phyloP scores from a whole-genome alignment of 306 rosid genomes.

The Arachis hypogaea region DNA sequence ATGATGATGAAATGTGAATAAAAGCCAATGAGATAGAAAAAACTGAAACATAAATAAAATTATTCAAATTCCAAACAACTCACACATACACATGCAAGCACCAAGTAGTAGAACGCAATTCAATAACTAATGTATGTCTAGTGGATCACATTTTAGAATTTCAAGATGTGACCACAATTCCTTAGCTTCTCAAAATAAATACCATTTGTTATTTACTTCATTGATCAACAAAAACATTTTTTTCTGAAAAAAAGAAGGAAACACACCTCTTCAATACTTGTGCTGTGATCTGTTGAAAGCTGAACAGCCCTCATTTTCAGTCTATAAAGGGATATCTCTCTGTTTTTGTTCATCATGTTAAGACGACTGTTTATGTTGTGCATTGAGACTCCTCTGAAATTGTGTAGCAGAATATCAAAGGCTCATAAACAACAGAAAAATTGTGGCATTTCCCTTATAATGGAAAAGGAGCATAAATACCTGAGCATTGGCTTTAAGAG shows the following conservation, averaged over 20 bases:
- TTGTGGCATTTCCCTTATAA: too few species aligned
- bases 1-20: not conserved
- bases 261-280: conserved; percentile 60
- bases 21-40: not conserved
- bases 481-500: too few species aligned
- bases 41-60: not conserved
- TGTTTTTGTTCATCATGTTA: conserved; percentile 56
- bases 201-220: not conserved
- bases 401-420: not conserved
- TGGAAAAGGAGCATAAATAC: too few species aligned
- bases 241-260: not conserved
- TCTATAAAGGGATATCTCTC: conserved; percentile 62
- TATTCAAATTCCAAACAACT: not conserved
- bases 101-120: conserved; percentile 14
- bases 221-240: conserved; percentile 7
- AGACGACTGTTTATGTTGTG: conserved; percentile 57
- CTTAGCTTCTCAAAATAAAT: not conserved
- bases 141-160: conserved; percentile 24
- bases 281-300: conserved; percentile 74
- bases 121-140: conserved; percentile 13
- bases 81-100: conserved; percentile 5
- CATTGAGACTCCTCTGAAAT: conserved; percentile 70
- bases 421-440: too few species aligned
- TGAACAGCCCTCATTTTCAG: conserved; percentile 71
- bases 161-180: conserved; percentile 11